Base-by-base conservation (phyloP, 1,139 yeast genomes). In the Candida smagusa region DNA sequence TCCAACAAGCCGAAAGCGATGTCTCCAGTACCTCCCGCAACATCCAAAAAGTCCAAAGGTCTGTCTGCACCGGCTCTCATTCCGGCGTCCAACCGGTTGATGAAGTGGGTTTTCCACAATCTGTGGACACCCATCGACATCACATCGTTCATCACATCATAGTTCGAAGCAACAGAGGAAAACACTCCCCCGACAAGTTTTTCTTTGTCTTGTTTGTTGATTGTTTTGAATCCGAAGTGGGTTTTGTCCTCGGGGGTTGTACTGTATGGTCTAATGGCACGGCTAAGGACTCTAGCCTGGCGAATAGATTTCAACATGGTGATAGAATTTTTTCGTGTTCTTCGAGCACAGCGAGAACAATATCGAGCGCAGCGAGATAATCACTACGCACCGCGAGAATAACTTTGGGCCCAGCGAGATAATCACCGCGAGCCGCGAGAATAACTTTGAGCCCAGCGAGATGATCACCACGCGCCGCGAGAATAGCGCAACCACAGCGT, bases 1-100 rank as follows among this genome's bases (percentile, higher is more conserved):
- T 90, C 96, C 46, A 92, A 69, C 45, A 94, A 74, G 6, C 98
- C 94, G 65, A 89, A 89, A 1, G 98, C 98, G 63, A 92, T 90
- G 58, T 92, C 99, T 33, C 98, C 99, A 11, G 97, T 89, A 24
- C 99, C 99, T 41, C 98, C 99, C 28, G 98, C 99, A 39, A 94
- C 97, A 63, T 92, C 99, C 46, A 92, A 72, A 54, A 92, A 90
- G 45, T 82, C 79, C 55, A 92, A 70, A 2, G 96, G 96, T 48
- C 80, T 76, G 30, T 56, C 57, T 7, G 89, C 80, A 31, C 92
- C 95, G 4, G 96, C 90, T 55, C 97, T 79, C 72, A 81, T 81
- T 30, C 99, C 99, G 30, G 97, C 96, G 56, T 92, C 97, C 44
- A 92, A 69, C 50, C 89, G 79, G 50, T 80, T 74, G 51, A 92